These are phyloP conservation scores for Vicia faba DNA, from an alignment of 306 rosid species.

Conservation along the genomic window DNA sequence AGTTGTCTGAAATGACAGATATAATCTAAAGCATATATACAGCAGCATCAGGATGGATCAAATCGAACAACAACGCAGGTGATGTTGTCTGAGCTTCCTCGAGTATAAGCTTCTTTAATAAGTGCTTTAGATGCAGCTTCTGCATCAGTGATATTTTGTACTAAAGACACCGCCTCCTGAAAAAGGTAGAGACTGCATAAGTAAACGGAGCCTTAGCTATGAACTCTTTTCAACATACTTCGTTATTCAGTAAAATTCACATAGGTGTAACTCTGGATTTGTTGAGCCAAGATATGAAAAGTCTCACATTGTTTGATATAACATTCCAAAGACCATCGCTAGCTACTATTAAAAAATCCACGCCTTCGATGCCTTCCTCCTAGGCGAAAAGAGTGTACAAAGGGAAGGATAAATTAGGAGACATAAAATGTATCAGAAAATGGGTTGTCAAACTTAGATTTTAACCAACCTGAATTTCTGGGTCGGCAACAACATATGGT, in stretches of 20 bases:
- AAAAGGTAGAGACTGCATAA: constrained; percentile 24
- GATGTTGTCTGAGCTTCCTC: constrained; percentile 90
- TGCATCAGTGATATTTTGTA: constrained; percentile 68
- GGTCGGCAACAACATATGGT: constrained; percentile 88
- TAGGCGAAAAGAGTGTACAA: constrained; percentile 35
- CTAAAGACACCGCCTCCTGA: constrained; percentile 82
- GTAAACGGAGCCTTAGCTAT: not conserved
- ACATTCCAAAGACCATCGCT: constrained; percentile 97
- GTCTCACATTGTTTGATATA: constrained; percentile 73
- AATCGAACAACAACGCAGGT: constrained; percentile 87
- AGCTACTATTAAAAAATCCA: constrained; percentile 79
- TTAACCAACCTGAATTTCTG: constrained; percentile 75
- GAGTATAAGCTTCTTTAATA: constrained; percentile 67
- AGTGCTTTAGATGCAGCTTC: constrained; percentile 80
- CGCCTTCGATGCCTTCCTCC: constrained; percentile 83
- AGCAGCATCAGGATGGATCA: constrained; percentile 53
- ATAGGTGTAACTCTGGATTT: not conserved
- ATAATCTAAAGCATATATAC: constrained; percentile 24
- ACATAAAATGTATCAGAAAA: constrained; percentile 27
- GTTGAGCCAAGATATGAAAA: constrained; percentile 9
- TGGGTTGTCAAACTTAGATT: constrained; percentile 25
- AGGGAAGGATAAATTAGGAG: constrained; percentile 29
- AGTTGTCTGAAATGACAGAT: constrained; percentile 31
- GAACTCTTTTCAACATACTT: not conserved
- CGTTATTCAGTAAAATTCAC: not conserved